Conservation (phyloP, 208 protist species). For the Angomonas ambiguus region DNA sequence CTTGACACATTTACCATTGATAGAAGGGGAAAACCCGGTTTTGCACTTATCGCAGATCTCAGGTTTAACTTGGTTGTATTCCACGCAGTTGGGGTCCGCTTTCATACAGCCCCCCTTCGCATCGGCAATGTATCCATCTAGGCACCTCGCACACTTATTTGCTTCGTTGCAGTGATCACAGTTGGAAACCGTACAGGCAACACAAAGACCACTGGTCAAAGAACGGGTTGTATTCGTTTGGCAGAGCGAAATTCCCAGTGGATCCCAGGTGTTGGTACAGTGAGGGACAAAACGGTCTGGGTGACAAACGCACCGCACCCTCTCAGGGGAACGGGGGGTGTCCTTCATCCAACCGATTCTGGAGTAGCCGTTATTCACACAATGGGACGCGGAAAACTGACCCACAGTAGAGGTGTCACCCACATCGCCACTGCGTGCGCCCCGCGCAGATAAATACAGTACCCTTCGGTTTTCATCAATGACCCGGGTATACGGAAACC, state of each 20-base stretch:
- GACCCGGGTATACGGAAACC: neutral
- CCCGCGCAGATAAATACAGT: neutral
- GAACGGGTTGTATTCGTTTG: neutral
- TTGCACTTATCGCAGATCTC: neutral
- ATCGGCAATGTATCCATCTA: neutral
- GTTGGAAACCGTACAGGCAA: neutral
- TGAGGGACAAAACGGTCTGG: neutral
- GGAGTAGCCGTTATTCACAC: neutral
- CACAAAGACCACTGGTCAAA: neutral
- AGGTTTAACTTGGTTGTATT: neutral
- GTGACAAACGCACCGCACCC: neutral
- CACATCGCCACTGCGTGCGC: neutral
- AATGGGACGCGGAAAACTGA: neutral
- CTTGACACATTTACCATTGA: neutral
- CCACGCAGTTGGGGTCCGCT: neutral
- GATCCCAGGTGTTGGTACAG: neutral
- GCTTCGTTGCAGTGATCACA: neutral
- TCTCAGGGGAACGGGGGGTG: neutral
- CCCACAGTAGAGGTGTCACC: neutral
- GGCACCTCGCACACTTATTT: neutral
- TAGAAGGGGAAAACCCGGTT: neutral
- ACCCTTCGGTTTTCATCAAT: neutral
- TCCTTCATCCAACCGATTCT: too few species aligned
- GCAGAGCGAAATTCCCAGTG: neutral
- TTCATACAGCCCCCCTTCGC: neutral